Evolutionary conservation across 2,329 filamentous ascomycete genomes (phyloP).

Genomic region (Alternaria triticimaculans): DNA sequence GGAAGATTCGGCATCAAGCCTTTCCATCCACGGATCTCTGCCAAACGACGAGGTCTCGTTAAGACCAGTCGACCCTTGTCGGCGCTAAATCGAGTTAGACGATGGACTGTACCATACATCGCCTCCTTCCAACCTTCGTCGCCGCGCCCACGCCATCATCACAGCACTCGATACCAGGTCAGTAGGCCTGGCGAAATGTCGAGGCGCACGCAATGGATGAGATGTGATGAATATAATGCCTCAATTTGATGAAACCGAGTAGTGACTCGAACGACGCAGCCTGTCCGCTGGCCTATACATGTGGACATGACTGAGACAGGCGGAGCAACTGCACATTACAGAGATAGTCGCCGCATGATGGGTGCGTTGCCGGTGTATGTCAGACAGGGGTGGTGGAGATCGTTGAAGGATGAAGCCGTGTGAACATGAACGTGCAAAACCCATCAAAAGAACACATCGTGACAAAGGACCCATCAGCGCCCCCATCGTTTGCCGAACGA

Average conservation of each 20-base stretch:
- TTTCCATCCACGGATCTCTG: conserved; percentile 8
- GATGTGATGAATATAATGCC: not conserved
- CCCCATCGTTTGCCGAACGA: conserved; percentile 1
- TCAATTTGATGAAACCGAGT: not conserved
- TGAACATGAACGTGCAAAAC: conserved; percentile 17
- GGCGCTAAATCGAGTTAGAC: conserved; percentile 25
- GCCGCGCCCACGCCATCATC: conserved; percentile 19
- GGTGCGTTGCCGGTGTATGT: conserved; percentile 6
- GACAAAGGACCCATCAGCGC: conserved; percentile 4
- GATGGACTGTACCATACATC: conserved; percentile 24
- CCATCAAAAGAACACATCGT: conserved; percentile 7
- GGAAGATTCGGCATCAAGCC: conserved; percentile 16
- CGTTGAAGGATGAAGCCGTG: conserved; percentile 14
- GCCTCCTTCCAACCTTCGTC: conserved; percentile 31
- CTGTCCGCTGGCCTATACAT: not conserved
- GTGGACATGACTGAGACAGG: conserved; percentile 7
- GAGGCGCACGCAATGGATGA: not conserved
- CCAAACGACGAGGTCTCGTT: conserved; percentile 23
- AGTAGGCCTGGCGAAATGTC: not conserved
- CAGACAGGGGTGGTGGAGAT: conserved; percentile 18
- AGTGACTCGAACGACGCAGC: not conserved
- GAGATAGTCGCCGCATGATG: conserved; percentile 10
- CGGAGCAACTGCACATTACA: conserved; percentile 13
- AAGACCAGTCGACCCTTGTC: conserved; percentile 11
- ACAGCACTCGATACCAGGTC: not conserved